Evolutionary conservation across 768 basidiomycete genomes (phyloP), one percentile per base, ranked within the genome.

Genomic region (Suillus hirtellus): DNA sequence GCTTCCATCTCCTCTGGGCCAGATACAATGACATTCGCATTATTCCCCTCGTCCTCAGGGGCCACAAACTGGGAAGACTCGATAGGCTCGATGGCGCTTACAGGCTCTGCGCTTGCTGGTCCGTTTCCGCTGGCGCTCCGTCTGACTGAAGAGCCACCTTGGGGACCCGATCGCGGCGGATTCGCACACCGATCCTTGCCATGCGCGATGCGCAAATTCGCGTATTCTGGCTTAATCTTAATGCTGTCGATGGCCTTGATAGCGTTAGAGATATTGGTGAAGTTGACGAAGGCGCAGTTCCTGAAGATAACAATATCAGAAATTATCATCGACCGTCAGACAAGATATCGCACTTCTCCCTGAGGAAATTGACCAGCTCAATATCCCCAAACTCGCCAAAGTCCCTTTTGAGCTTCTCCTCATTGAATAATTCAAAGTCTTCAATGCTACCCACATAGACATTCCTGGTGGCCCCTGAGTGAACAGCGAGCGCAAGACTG

Each of bases 201-300:
- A 76, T 96, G 95, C 17, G 95, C 90, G 63, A 99, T 92, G 46
- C 94, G 89, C 67, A 98, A 78, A 74, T 89, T 89, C 19, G 86
- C 81, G 72, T 99, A 99, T 72, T 98, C 96, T 2, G 93, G 86
- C 72, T 94, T 92, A 72, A 82, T 86, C 85, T 96, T 96, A 77
- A 97, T 86, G 9, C 89, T 90, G 63, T 99, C 96, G 70, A 99
- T 96, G n/a, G 96, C 95, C 80, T 98, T 98, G 82, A 95, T 95
- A 14, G 95, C 95, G 72, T 96, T 96, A 59, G 89, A 88, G 68
- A 97, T 87, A 78, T 95, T 95, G 40, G 95, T 96, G 69, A 95
- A 96, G 80, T 96, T 97, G 71, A 95, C 90, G 72, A 95, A 99
- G 37, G 93, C 94, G 73, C 95, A 96, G 78, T 95, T 94, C 85